Evolutionary conservation across 208 protist genomes (phyloP), one percentile per base, ranked within the genome.

Genomic region (Leishmania lainsoni): DNA sequence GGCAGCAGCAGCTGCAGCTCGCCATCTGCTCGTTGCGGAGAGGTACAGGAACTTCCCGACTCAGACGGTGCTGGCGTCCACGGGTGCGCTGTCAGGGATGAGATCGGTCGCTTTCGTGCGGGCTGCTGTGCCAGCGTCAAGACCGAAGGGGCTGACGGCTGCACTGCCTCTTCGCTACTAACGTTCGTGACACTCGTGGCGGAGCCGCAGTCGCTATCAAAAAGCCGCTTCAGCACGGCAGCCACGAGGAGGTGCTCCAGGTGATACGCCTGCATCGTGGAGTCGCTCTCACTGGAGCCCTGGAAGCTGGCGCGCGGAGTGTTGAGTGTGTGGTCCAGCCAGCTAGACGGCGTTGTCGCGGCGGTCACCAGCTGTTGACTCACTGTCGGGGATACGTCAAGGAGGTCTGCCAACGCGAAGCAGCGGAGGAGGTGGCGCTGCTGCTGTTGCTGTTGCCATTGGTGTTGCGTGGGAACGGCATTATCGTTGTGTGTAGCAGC

Each of bases 401-500:
- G 74, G 1, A 86, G 78, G 54, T 86, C 82, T 32, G 73, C 77
- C 22, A 86, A 59, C 8, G 82, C 82, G 61, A 79, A 80, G 74
- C n/a, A 82, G 4, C 68, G 74, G 3, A 86, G 72, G 22, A 81
- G 78, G 22, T 63, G 52, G 9, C 32, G 69, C 4, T 76, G 81
- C 49, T 22, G 70, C 29, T 45, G 42, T 4, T 45, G 42, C 42
- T 45, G 42, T 45, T 32, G 17, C 39, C 48, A 48, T 58, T 71
- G 42, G 52, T 35, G 16, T 9, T n/a, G 39, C 8, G 22, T 8
- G 8, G 45, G 8, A 54, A 29, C 26, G 45, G 16, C 45, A n/a
- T 73, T 45, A 73, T 54, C 42, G 39, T 4, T 54, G 45, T 42
- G 20, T 0, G 4, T 45, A 52, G 12, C 32, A 29, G 69, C 45